These are phyloP conservation scores for Penicillium polonicum DNA, from an alignment of 2,329 filamentous ascomycete genomes.

Conservation along the genomic window DNA sequence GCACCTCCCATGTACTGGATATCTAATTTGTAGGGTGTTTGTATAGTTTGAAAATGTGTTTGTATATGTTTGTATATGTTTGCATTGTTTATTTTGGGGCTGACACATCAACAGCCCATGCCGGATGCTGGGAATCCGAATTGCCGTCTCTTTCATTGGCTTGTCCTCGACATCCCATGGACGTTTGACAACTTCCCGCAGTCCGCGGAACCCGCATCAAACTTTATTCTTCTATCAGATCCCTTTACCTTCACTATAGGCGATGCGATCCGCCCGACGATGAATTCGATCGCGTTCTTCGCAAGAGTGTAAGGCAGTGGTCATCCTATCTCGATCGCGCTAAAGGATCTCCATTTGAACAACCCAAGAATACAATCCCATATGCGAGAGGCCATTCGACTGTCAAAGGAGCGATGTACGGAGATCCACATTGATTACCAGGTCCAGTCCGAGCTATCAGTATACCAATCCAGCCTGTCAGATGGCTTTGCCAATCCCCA, in stretches of 20 bases:
- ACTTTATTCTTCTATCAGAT: too few species aligned
- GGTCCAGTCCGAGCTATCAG: conserved; percentile 2
- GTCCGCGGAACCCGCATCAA: too few species aligned
- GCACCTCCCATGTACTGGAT: neutral
- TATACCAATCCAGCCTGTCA: neutral
- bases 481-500: conserved; percentile 4
- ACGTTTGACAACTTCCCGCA: too few species aligned
- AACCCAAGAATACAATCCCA: neutral
- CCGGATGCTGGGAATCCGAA: conserved; percentile 24
- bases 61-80: neutral
- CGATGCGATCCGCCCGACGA: too few species aligned
- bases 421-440: neutral
- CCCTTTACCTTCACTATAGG: too few species aligned
- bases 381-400: neutral
- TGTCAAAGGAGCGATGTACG: neutral
- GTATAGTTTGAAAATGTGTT: neutral
- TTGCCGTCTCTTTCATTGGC: conserved; percentile 15
- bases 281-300: too few species aligned
- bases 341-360: neutral
- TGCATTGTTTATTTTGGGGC: neutral
- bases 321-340: too few species aligned
- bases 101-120: conserved; percentile 21
- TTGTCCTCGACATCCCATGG: neutral
- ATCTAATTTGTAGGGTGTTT: neutral
- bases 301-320: too few species aligned